phyloP scores from a whole-genome alignment of 2,329 filamentous ascomycete species.

The Ophiostoma quercus region DNA sequence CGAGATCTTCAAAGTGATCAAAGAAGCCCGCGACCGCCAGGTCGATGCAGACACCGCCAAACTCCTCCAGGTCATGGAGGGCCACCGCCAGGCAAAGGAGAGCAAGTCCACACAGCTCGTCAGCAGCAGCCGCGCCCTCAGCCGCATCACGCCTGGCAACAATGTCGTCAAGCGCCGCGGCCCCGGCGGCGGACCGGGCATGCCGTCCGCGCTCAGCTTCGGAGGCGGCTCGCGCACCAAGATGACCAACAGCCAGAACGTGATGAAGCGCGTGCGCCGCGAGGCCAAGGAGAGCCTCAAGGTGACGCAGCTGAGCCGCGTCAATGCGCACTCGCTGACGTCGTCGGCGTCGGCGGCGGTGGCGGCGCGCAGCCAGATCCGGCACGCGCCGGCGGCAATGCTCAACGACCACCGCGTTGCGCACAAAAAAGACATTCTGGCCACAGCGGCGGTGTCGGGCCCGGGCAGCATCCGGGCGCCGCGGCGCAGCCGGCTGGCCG shows the following conservation, averaged over 20 bases:
- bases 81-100: slow-evolving; percentile 53
- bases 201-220: slow-evolving; percentile 39
- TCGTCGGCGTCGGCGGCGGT: slow-evolving; percentile 23
- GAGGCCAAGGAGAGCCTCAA: slow-evolving; percentile 51
- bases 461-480: slow-evolving; percentile 26
- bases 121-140: slow-evolving; percentile 36
- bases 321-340: slow-evolving; percentile 35
- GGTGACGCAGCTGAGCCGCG: slow-evolving; percentile 44
- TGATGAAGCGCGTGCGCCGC: slow-evolving; percentile 52
- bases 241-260: slow-evolving; percentile 46
- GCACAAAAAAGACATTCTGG: slow-evolving; percentile 28
- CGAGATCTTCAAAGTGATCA: slow-evolving; percentile 59
- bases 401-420: slow-evolving; percentile 47
- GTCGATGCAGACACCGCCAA: slow-evolving; percentile 52
- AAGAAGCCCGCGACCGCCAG: slow-evolving; percentile 57
- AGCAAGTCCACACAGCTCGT: slow-evolving; percentile 55
- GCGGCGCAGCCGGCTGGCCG: slow-evolving; percentile 21
- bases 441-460: not conserved
- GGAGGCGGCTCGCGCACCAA: slow-evolving; percentile 49
- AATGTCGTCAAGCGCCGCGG: slow-evolving; percentile 22
- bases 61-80: slow-evolving; percentile 53
- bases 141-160: slow-evolving; percentile 33
- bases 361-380: slow-evolving; percentile 38
- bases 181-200: slow-evolving; percentile 27
- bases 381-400: slow-evolving; percentile 50